phyloP scores from a whole-genome alignment of 1,284 basidiomycete species.

The Puccinia horiana region DNA sequence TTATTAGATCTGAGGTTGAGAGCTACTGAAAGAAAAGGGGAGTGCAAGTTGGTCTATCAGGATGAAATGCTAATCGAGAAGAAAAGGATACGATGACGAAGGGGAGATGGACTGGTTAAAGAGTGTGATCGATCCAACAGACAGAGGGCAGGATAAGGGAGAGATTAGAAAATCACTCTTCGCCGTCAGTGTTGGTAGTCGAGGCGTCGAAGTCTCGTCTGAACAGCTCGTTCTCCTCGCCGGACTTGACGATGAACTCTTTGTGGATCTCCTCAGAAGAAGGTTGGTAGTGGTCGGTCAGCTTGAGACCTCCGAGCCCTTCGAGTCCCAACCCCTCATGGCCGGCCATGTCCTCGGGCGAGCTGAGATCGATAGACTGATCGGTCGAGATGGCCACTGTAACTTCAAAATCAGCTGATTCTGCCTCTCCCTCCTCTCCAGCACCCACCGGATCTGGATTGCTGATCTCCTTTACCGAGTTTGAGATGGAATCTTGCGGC shows the following conservation, averaged over 20 bases:
- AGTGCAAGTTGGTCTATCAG: too few species aligned
- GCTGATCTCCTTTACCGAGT: neutral
- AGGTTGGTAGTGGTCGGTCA: neutral
- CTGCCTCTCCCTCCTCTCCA: neutral
- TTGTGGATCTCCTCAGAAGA: neutral
- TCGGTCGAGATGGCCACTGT: neutral
- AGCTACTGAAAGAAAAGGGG: too few species aligned
- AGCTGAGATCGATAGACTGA: neutral
- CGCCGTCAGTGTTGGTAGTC: conserved; percentile 19
- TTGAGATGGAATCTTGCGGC: neutral
- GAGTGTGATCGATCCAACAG: neutral
- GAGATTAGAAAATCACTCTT: neutral
- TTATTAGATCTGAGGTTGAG: too few species aligned
- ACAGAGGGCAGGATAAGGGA: neutral
- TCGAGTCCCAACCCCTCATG: neutral
- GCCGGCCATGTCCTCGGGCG: neutral
- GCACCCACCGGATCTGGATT: neutral
- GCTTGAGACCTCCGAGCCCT: neutral
- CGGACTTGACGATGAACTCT: neutral
- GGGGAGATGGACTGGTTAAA: neutral
- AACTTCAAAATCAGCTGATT: neutral
- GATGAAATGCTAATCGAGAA: too few species aligned
- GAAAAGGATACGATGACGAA: too few species aligned
- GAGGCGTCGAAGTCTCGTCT: conserved; percentile 16
- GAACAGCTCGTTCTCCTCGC: neutral